These are phyloP conservation scores for Silene uniflora DNA, from an alignment of 148 eudicot species.

Conservation along the genomic window DNA sequence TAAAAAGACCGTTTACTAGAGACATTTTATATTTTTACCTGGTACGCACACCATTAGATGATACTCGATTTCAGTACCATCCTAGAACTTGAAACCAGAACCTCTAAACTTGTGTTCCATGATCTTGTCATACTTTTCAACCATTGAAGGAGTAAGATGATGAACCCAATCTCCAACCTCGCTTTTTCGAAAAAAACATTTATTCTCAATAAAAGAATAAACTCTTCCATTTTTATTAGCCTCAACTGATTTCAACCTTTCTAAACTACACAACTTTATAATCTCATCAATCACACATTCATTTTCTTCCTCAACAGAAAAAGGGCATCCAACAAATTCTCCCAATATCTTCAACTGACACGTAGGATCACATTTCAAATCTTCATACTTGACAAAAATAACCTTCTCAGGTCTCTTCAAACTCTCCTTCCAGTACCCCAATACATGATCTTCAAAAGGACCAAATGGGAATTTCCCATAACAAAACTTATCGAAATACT, in stretches of 20 bases:
- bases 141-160: conserved; percentile 29
- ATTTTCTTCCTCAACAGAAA: conserved; percentile 25
- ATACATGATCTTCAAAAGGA: conserved; percentile 33
- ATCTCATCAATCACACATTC: conserved; percentile 25
- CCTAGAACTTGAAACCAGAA: conserved; percentile 25
- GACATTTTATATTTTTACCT: too few relatives aligned
- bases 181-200: conserved; percentile 43
- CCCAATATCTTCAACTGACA: conserved; percentile 24
- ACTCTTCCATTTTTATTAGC: conserved; percentile 32
- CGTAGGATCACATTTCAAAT: conserved; percentile 24
- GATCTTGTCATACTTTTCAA: conserved; percentile 30
- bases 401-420: conserved; percentile 18
- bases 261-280: conserved; percentile 29
- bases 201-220: conserved; percentile 35
- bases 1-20: too few relatives aligned
- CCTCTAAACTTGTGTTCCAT: conserved; percentile 47
- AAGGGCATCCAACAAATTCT: conserved; percentile 29
- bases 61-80: too few relatives aligned
- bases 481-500: conserved; percentile 27
- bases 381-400: conserved; percentile 32
- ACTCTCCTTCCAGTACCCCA: conserved; percentile 31
- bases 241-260: conserved; percentile 31
- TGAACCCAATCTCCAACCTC: conserved; percentile 32
- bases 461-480: conserved; percentile 34
- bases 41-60: too few relatives aligned